Evolutionary conservation across 2,329 filamentous ascomycete genomes (phyloP), one percentile per base, ranked within the genome.

Genomic region (Cadophora sp.): DNA sequence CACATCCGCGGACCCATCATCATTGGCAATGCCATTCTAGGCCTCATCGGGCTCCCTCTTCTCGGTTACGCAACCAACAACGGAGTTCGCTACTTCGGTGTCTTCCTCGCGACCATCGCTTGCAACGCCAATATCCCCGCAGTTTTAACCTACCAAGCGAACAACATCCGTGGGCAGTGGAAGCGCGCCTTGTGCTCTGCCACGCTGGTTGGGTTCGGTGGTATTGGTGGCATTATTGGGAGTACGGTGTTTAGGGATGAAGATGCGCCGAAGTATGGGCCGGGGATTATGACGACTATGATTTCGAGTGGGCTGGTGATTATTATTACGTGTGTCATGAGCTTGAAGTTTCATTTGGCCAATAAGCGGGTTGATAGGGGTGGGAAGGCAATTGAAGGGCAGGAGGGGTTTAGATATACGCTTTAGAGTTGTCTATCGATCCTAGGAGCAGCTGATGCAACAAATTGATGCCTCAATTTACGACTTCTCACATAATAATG

Each of bases 81-180:
- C 43, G 82, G 78, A 2, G 81, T 83, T 14, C 81, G 86, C 7
- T 89, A 87, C 71, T 83, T 87, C 55, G 87, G 86, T 11, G 84
- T 88, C 55, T 71, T 80, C 87, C 24, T 81, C 80, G 4, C 81
- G 85, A 83, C 79, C 37, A 76, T 82, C 22, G 81, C 78, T 3
- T 80, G 82, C 22, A 94, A 94, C 79, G 86, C 89, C 72, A 96
- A 96, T 77, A 84, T 95, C 4, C 93, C 93, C 0, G 84, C 88
- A 1, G 83, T 88, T 56, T 88, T 97, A 82, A 86, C 92, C 0
- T 96, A 93, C 81, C 92, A 95, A 81, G 92, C 92, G 51, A 93
- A 82, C 92, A 95, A 82, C 37, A 70, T 97, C 76, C 89, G 92
- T 62, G 93, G 92, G 0, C 92, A 96, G 80, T 97, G 92, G 92